Evolutionary conservation across 768 basidiomycete species (phyloP), one percentile per base, ranked within the genome.

Genomic region (Cyathus striatus): DNA sequence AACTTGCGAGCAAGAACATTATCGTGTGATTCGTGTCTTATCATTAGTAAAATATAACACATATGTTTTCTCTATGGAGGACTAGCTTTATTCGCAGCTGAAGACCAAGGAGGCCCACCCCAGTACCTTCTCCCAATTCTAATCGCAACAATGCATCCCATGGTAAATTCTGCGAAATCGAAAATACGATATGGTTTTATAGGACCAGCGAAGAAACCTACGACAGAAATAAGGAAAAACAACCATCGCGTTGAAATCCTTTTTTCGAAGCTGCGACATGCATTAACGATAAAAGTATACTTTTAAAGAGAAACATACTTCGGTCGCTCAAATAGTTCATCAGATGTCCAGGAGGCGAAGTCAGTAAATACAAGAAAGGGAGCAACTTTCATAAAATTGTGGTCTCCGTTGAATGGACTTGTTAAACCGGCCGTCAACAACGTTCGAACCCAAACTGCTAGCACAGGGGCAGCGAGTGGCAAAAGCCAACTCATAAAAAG

Each of bases 391-490:
- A 83, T 51, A 47, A 85, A 75, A 55, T 78, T 76, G 55, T 92
- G 90, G 57, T 94, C 91, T 0, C 86, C 83, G 33, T 82, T 76
- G 59, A 92, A 94, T 2, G 87, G 87, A 4, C 83, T 82, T 6
- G 77, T 83, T 47, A 80, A 75, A 1, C 88, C 87, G 7, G 90
- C 86, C 1, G 87, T 87, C 26, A 78, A 72, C 9, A 95, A 65
- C 27, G 92, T 94, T 39, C 91, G 78, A 2, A 84, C 85, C 94
- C 94, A 97, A 2, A 95, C 91, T 1, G 78, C 83, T 20, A 97
- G 68, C 5, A 86, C 83, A 0, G 90, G 84, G 2, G 81, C 84
- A 5, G 74, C 74, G 43, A 90, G 67, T 1, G 93, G 93, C 0
- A 95, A 64, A 2, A 93, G 68, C 76, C 83, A 84, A 14, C 86